These are phyloP conservation scores for Microascus cirrosus DNA, from an alignment of 2,329 filamentous ascomycete species.

Conservation along the genomic window DNA sequence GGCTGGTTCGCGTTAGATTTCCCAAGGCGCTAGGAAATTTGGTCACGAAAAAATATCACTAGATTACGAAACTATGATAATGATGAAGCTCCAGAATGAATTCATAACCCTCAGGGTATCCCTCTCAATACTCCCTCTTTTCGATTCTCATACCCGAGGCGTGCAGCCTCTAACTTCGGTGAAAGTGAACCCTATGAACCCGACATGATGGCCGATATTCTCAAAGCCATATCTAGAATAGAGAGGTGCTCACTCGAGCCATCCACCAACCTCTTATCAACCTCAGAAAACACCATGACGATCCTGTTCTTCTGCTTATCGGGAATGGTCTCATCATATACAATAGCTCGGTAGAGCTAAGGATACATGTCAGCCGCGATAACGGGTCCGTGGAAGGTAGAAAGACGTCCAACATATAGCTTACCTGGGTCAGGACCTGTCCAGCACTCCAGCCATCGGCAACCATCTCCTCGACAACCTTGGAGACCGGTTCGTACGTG, in stretches of 20 bases:
- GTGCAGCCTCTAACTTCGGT: not conserved
- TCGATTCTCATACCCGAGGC: not conserved
- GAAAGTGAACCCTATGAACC: slow-evolving; percentile 18
- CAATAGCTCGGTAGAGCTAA: slow-evolving; percentile 69
- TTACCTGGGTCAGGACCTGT: slow-evolving; percentile 72
- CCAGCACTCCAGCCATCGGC: slow-evolving; percentile 95
- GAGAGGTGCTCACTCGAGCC: slow-evolving; percentile 91
- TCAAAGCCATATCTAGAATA: slow-evolving; percentile 73
- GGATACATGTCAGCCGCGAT: slow-evolving; percentile 1
- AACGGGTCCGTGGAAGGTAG: not conserved
- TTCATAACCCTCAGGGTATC: not conserved
- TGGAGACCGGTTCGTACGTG: slow-evolving; percentile 63
- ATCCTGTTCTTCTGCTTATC: slow-evolving; percentile 87
- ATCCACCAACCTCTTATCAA: slow-evolving; percentile 89
- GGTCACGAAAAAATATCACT: not conserved
- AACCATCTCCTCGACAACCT: slow-evolving; percentile 78
- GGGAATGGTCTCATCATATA: slow-evolving; percentile 73
- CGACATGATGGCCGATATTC: slow-evolving; percentile 64
- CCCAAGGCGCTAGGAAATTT: not conserved
- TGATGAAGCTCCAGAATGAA: not conserved
- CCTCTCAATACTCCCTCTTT: slow-evolving; percentile 1
- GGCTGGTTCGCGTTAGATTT: no score
- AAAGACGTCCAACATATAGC: slow-evolving; percentile 7
- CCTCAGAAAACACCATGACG: slow-evolving; percentile 78
- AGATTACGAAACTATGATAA: not conserved